phyloP scores from a whole-genome alignment of 1,284 basidiomycete species.

The Irpex lacteus region DNA sequence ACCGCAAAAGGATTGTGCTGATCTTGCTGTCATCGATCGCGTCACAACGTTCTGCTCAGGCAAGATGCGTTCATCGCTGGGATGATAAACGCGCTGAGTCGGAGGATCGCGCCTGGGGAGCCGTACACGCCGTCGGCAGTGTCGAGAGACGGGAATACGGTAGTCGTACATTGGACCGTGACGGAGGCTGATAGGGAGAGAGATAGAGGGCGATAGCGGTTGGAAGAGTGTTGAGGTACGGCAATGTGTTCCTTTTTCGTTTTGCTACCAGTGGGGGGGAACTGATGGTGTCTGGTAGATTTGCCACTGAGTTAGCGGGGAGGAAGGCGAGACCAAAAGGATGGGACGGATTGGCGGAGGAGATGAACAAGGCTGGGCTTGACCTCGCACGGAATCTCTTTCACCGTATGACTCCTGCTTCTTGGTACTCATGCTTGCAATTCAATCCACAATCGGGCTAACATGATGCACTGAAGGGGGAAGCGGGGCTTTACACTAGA shows the following conservation, averaged over 20 bases:
- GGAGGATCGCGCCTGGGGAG: conserved; percentile 61
- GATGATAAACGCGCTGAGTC: conserved; percentile 73
- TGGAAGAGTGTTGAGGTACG: conserved; percentile 76
- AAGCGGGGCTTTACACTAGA: no score
- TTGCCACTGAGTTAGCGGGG: conserved; percentile 75
- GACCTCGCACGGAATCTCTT: no score
- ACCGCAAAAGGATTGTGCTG: no score
- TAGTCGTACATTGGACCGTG: conserved; percentile 15
- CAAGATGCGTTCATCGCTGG: conserved; percentile 79
- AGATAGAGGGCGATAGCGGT: conserved; percentile 56
- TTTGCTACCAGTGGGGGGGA: not conserved
- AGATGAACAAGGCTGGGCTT: conserved; percentile 60
- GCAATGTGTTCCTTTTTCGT: not conserved
- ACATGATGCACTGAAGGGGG: no score
- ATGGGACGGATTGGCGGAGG: conserved; percentile 70
- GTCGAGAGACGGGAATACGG: conserved; percentile 27
- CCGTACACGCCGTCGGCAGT: conserved; percentile 64
- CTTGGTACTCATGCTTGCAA: no score
- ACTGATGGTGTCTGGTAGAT: conserved; percentile 37
- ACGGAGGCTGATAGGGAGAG: conserved; percentile 30
- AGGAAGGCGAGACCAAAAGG: conserved; percentile 57
- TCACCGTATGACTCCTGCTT: no score
- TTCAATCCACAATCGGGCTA: no score
- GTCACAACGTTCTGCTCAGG: no score
- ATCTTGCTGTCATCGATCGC: no score